Evolutionary conservation across 345 rosid genomes (phyloP).

Genomic region (Salix udensis): DNA sequence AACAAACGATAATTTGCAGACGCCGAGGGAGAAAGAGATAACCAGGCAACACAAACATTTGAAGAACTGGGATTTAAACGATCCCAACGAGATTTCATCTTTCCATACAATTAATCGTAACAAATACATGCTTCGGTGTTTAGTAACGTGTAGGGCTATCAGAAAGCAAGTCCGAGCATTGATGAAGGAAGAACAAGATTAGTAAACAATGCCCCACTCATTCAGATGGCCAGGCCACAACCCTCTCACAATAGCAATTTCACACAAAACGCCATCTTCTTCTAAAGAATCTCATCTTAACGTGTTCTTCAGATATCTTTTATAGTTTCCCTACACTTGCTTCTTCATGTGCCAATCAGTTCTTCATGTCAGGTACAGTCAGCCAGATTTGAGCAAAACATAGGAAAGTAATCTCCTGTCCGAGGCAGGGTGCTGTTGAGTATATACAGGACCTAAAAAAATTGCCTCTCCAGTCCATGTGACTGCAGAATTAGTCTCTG

Average conservation of each 20-base stretch:
- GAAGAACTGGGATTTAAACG: not conserved
- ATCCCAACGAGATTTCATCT: not conserved
- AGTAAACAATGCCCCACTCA: not conserved
- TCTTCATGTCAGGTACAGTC: not conserved
- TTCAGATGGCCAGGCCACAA: not conserved
- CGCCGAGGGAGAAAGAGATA: not conserved
- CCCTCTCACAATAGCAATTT: not conserved
- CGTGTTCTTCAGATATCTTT: not conserved
- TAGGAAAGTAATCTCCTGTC: not conserved
- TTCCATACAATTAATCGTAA: not conserved
- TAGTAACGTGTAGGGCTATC: not conserved
- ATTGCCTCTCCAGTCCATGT: not conserved
- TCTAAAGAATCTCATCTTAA: not conserved
- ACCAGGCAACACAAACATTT: not conserved
- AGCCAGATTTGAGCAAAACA: not conserved
- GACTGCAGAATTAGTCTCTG: slow-evolving; percentile 3
- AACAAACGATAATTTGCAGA: not conserved
- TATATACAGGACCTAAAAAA: slow-evolving; percentile 9
- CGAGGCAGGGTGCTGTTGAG: not conserved
- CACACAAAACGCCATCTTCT: not conserved
- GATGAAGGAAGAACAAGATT: not conserved
- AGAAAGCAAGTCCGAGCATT: not conserved
- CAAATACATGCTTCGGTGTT: not conserved
- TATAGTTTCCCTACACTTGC: not conserved
- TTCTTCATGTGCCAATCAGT: not conserved